Evolutionary conservation across 257 asterid genomes (phyloP).

Genomic region (Primulina huaijiensis): DNA sequence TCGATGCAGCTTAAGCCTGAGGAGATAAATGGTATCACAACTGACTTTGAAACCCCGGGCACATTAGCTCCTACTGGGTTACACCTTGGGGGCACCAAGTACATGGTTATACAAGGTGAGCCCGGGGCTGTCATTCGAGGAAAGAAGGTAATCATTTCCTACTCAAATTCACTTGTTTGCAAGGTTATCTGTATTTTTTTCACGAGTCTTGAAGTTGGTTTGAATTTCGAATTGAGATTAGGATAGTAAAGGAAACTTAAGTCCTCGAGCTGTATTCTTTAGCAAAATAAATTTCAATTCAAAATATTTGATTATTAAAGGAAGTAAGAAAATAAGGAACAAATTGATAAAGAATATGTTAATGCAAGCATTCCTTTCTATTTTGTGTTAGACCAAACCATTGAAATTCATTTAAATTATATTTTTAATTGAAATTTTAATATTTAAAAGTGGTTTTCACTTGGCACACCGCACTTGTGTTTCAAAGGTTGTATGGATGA

Average conservation of each 20-base stretch:
- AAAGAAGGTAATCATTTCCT: conserved; percentile 53
- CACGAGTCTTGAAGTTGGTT: neutral
- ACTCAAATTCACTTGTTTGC: neutral
- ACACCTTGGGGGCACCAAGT: conserved; percentile 61
- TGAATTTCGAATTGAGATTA: neutral
- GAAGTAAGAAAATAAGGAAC: neutral
- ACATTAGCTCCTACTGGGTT: conserved; percentile 74
- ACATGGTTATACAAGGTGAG: conserved; percentile 79
- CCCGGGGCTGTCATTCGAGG: conserved; percentile 68
- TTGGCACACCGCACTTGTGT: neutral
- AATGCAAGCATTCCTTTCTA: neutral
- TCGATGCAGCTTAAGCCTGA: conserved; percentile 50
- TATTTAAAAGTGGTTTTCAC: neutral
- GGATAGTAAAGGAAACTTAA: neutral
- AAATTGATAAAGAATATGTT: too few relatives aligned
- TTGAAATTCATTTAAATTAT: neutral
- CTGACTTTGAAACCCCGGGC: conserved; percentile 60
- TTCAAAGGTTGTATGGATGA: neutral
- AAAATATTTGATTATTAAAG: neutral
- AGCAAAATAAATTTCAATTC: neutral
- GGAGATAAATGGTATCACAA: conserved; percentile 50
- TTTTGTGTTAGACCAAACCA: neutral
- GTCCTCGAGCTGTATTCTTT: neutral
- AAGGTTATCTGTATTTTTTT: neutral
- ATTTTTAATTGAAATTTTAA: too few relatives aligned